Percentiles rank a stretch among this genome's conserved stretches.
phyloP scores from a whole-genome alignment of 345 rosid genomes.

The Cardiospermum halicacabum region DNA sequence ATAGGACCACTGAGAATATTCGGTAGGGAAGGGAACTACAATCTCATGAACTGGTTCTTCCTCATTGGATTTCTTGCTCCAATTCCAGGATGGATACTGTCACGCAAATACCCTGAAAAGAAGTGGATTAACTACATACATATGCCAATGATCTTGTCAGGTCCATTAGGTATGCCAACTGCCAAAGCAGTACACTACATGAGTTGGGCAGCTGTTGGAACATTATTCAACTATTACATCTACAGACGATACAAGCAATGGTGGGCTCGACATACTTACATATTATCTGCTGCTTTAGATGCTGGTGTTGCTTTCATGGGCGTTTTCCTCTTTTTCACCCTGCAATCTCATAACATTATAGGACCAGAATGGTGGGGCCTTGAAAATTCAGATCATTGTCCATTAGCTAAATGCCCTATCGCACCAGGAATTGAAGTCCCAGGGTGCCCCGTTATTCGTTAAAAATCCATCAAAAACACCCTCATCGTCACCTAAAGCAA shows the following conservation, averaged over 20 bases:
- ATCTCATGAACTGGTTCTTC: conserved; percentile 68
- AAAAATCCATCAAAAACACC: background rate
- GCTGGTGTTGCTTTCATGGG: conserved; percentile 78
- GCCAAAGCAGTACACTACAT: conserved; percentile 55
- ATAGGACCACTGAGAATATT: conserved; percentile 71
- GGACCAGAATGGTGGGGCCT: conserved; percentile 77
- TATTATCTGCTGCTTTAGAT: conserved; percentile 68
- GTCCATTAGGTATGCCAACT: conserved; percentile 43
- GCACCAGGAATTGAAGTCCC: conserved; percentile 45
- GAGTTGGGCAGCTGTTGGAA: conserved; percentile 55
- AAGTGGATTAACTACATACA: conserved; percentile 52
- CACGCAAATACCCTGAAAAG: conserved; percentile 52
- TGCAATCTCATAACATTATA: conserved; percentile 43
- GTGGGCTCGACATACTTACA: conserved; percentile 73
- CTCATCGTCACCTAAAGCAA: background rate
- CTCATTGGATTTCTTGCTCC: conserved; percentile 64
- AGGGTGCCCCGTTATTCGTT: conserved; percentile 57
- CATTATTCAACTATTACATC: conserved; percentile 55
- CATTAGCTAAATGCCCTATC: conserved; percentile 54
- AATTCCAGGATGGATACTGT: conserved; percentile 49
- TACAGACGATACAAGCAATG: conserved; percentile 51
- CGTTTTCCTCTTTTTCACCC: conserved; percentile 44
- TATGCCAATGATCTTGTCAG: conserved; percentile 54
- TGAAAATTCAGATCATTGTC: conserved; percentile 44
- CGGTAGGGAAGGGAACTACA: conserved; percentile 48